These are phyloP conservation scores for Symbiodinium natans DNA, from an alignment of 73 alveolate species.

Conservation along the genomic window DNA sequence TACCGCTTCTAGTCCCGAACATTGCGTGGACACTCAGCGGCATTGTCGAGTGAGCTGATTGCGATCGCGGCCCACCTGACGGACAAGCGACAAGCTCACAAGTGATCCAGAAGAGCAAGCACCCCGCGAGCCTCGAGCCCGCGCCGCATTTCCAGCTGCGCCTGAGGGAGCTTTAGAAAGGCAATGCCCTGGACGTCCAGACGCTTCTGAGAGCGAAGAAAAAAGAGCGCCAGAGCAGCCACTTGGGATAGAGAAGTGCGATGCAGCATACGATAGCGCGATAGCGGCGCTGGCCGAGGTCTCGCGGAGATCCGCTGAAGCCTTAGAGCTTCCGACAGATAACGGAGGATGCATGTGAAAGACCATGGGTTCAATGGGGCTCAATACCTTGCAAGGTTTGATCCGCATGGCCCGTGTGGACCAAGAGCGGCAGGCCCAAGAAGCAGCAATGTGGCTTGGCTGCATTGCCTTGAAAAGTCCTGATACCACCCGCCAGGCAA, in stretches of 20 bases:
- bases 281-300: slow-evolving; percentile 28
- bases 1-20: neutral
- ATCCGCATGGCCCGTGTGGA: slow-evolving; percentile 33
- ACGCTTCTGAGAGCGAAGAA: too few relatives aligned
- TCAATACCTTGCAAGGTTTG: slow-evolving; percentile 1
- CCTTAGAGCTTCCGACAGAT: neutral
- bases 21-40: neutral
- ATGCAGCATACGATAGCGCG: too few relatives aligned
- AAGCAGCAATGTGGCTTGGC: slow-evolving; percentile 35
- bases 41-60: too few relatives aligned
- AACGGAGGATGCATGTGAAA: neutral
- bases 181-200: too few relatives aligned
- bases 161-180: too few relatives aligned
- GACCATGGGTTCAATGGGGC: neutral
- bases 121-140: neutral
- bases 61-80: neutral
- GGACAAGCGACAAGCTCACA: neutral
- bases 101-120: too few relatives aligned
- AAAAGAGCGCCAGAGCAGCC: too few relatives aligned
- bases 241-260: too few relatives aligned
- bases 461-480: too few relatives aligned
- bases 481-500: too few relatives aligned
- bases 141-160: too few relatives aligned
- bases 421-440: neutral
- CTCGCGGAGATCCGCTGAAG: slow-evolving; percentile 57